A percentile compares a stretch with the other conserved stretches of the same genome.
These are phyloP conservation scores for Pulicaria dysenterica DNA, from an alignment of 129 eudicot species.

Conservation along the genomic window DNA sequence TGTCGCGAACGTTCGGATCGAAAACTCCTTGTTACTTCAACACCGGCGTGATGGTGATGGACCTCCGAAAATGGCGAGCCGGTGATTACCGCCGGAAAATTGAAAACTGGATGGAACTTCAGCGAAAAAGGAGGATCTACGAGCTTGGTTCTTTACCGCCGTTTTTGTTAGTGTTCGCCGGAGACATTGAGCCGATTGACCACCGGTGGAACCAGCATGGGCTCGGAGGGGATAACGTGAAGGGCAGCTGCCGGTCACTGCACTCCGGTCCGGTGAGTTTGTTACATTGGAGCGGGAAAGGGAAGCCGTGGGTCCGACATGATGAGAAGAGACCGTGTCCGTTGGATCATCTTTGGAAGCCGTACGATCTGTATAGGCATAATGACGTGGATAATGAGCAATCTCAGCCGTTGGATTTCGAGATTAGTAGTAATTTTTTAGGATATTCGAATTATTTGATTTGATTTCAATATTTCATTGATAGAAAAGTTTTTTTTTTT, in stretches of 20 bases:
- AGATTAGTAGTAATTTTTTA: constrained; percentile 25
- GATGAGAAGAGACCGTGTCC: constrained; percentile 86
- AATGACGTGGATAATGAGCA: background rate
- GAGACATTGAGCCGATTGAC: constrained; percentile 66
- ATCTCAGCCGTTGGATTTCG: constrained; percentile 46
- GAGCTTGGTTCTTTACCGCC: constrained; percentile 88
- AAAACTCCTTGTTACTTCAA: constrained; percentile 73
- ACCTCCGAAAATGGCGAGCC: constrained; percentile 57
- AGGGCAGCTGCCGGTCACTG: constrained; percentile 73
- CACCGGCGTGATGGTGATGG: constrained; percentile 98
- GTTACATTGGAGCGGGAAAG: constrained; percentile 92
- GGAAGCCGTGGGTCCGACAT: constrained; percentile 88
- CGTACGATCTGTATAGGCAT: constrained; percentile 66
- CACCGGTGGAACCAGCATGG: constrained; percentile 98
- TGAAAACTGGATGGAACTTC: constrained; percentile 86
- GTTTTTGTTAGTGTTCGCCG: constrained; percentile 72
- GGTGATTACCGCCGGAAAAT: constrained; percentile 61
- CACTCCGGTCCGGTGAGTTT: constrained; percentile 93
- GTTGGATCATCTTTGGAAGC: constrained; percentile 94
- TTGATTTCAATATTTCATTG: constrained; percentile 26
- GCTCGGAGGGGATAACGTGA: constrained; percentile 87
- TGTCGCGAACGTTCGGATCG: constrained; percentile 44
- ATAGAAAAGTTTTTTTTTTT: background rate
- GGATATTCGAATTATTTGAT: constrained; percentile 57
- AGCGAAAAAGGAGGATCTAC: constrained; percentile 64